phyloP scores from a whole-genome alignment of 73 alveolate species.

The Blepharisma japonicum region DNA sequence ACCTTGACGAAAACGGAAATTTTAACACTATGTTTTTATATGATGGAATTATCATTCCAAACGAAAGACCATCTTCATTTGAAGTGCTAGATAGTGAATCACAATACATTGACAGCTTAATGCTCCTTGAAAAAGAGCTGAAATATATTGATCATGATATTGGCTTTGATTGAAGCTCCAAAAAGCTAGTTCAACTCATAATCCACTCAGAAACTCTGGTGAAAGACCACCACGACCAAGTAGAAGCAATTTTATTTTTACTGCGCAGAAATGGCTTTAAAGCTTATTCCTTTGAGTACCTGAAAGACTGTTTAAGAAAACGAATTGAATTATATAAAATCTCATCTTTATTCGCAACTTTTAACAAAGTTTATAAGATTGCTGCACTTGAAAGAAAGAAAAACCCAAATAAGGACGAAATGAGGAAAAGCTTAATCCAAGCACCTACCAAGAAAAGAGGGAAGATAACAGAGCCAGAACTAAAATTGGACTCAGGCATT shows the following conservation, averaged over 20 bases:
- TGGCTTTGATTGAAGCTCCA: neutral
- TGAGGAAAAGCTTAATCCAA: neutral
- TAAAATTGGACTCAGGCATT: neutral
- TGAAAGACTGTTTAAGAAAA: neutral
- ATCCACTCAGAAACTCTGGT: neutral
- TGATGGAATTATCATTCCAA: no score
- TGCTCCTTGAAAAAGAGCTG: no score
- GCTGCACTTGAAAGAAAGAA: neutral
- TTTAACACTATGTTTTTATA: no score
- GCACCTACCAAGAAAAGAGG: neutral
- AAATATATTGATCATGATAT: neutral
- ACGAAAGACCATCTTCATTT: no score
- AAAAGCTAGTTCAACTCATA: neutral
- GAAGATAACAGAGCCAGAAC: neutral
- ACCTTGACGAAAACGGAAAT: no score
- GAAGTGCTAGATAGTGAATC: no score
- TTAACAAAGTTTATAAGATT: neutral
- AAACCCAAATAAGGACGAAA: neutral
- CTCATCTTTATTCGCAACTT: neutral
- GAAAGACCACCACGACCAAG: conserved; percentile 10
- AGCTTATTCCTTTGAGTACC: neutral
- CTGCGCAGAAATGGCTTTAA: neutral
- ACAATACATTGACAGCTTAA: no score
- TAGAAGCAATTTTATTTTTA: neutral
- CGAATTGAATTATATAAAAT: neutral